phyloP scores from a whole-genome alignment of 1,139 yeast genomes.

The Saccharomycopsis hybrid region DNA sequence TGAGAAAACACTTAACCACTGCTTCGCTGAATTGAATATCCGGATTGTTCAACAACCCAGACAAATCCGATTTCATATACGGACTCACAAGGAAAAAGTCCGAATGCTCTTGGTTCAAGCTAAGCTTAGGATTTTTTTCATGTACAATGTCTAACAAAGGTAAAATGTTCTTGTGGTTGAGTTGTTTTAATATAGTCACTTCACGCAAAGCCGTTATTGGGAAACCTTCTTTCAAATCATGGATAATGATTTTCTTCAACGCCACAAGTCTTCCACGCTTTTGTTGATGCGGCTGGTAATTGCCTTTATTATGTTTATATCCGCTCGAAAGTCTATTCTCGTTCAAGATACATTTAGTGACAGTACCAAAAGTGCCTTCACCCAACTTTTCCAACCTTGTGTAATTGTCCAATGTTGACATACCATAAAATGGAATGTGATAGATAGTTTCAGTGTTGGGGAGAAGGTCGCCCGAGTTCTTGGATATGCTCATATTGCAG shows the following conservation, averaged over 20 bases:
- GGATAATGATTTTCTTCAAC: slow-evolving; percentile 74
- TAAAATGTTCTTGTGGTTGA: slow-evolving; percentile 66
- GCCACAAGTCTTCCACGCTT: slow-evolving; percentile 54
- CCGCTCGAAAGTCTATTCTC: too few species aligned
- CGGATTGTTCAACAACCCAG: slow-evolving; percentile 87
- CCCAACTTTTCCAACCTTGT: slow-evolving; percentile 37
- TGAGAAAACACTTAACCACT: slow-evolving; percentile 79
- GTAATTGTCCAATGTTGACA: slow-evolving; percentile 26
- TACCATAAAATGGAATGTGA: slow-evolving; percentile 19
- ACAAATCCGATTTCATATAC: slow-evolving; percentile 88
- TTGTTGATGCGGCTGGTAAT: too few species aligned
- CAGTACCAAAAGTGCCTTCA: slow-evolving; percentile 47
- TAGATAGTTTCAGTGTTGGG: slow-evolving; percentile 14
- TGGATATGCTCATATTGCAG: too few species aligned
- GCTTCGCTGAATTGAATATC: slow-evolving; percentile 51
- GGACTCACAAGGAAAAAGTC: slow-evolving; percentile 83
- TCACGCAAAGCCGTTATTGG: slow-evolving; percentile 96
- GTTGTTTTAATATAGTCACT: slow-evolving; percentile 69
- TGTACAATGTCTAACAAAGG: slow-evolving; percentile 79
- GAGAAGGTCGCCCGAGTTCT: slow-evolving; percentile 5
- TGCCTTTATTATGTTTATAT: too few species aligned
- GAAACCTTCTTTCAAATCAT: slow-evolving; percentile 83
- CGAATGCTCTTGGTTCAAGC: slow-evolving; percentile 21
- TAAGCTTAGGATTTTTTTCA: slow-evolving; percentile 29
- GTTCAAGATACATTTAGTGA: slow-evolving; percentile 34